Base-by-base conservation (phyloP, 257 asterid genomes). In the Solanum appendiculatum region DNA sequence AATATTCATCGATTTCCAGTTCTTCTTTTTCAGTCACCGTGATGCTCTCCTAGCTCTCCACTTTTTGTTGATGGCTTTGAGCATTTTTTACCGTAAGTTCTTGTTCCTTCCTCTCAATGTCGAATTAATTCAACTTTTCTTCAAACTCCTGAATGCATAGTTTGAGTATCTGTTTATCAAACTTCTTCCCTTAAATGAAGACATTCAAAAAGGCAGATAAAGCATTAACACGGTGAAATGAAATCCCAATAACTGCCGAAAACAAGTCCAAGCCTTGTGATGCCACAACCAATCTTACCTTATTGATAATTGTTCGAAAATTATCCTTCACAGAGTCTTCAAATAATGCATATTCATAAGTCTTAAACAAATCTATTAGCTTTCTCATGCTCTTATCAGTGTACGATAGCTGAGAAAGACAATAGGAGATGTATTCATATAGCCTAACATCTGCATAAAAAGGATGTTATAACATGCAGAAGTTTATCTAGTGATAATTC, bases 341-440 rank as follows among this genome's bases (percentile, higher is more conserved):
- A 40, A 96, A 94, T 82, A 96, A 91, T 88, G 90, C 91, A 90
- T 95, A 96, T 85, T 95, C 99, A 69, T 91, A 96, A 21, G 95
- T 85, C 91, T 96, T 96, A 81, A 94, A 92, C 72, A 94, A 92
- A 77, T 96, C 99, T 85, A 94, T 95, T 78, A 96, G 98, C 92
- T 89, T 94, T 92, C 89, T 93, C 90, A 94, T 92, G 91, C 99
- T 94, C 95, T 94, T 96, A 90, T 96, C 99, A 27, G 96, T 94
- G 88, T n/a, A n/a, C n/a, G n/a, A n/a, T n/a, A n/a, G n/a, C n/a
- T n/a, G n/a, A n/a, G n/a, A n/a, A n/a, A n/a, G 92, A 95, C 36
- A 98, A 89, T 73, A 96, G 91, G n/a, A n/a, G n/a, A n/a, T n/a
- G n/a, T n/a, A n/a, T n/a, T n/a, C n/a, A n/a, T n/a, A n/a, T n/a